Conservation (phyloP, 1,139 yeast species). For the Taphrina deformans region DNA sequence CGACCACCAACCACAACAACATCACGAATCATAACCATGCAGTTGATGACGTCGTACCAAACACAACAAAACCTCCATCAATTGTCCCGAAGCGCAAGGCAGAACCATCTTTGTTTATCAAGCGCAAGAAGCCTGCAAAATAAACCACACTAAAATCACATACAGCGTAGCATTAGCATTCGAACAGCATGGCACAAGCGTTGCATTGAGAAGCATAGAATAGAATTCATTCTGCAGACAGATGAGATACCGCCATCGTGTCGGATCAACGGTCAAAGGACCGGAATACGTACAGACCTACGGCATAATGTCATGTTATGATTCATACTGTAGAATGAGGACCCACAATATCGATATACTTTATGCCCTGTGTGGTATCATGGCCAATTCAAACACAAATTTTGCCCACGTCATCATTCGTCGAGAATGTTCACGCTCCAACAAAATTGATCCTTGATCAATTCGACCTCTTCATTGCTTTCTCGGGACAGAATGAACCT, state of each 20-base stretch:
- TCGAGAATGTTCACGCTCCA: background rate
- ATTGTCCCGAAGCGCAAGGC: constrained; percentile 3
- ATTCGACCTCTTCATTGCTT: background rate
- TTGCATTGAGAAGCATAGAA: background rate
- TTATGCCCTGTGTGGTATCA: too few relatives aligned
- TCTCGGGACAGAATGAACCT: background rate
- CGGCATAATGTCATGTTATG: too few relatives aligned
- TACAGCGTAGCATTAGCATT: constrained; percentile 1
- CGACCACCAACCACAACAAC: background rate
- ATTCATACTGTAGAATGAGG: too few relatives aligned
- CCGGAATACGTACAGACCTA: too few relatives aligned
- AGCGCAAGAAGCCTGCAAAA: constrained; percentile 18
- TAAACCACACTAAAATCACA: background rate
- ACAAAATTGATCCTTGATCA: background rate
- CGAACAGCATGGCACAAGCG: background rate
- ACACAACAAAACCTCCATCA: background rate
- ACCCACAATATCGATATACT: too few relatives aligned
- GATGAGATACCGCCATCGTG: too few relatives aligned
- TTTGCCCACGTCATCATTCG: background rate
- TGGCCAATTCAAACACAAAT: too few relatives aligned
- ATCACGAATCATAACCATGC: background rate
- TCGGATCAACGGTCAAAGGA: too few relatives aligned
- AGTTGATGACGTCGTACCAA: background rate
- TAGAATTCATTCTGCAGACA: background rate
- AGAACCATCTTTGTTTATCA: constrained; percentile 24